Evolutionary conservation across 306 rosid genomes (phyloP), one percentile per base, ranked within the genome.

Genomic region (Aeschynomene evenia): DNA sequence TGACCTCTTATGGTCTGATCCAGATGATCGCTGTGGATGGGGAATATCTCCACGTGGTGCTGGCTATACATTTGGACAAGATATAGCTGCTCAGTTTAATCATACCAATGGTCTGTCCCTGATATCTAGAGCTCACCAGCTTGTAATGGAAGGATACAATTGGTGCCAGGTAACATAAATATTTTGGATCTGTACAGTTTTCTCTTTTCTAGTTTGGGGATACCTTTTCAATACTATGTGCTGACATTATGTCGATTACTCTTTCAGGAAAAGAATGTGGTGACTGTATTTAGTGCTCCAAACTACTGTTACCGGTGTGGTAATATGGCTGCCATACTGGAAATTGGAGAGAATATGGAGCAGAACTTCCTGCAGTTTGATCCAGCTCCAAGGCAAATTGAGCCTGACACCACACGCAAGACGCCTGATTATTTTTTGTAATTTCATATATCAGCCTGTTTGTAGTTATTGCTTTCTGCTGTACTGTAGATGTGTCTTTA

Each of bases 11-110:
- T 93, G 98, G 98, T 93, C 98, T 63, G 98, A 93, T 80, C 98
- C 98, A 15, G 98, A 93, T 70, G 98, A 93, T 77, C 97, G 98
- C 21, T 93, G 98, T 74, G 98, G 98, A 20, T 93, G 98, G 98
- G 98, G 98, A 54, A 90, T 93, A 80, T 93, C 98, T 65, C 98
- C 98, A 15, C 98, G 98, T 43, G 98, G 98, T 63, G 98, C 98
- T 36, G 98, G 98, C 13, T 93, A 93, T 85, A 93, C 98, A 46
- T 93, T 93, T 81, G 98, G 98, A 66, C 98, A 93, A 79, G 98
- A 93, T 79, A 90, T 93, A 83, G 98, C 98, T 83, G 75, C 96
- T 28, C 88, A 90, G 75, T 93, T 93, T 70, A 92, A 92, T 73
- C 96, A 86, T 72, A 90, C 96, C 36, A 92, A 92, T 79, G 98